Conservation (phyloP, 2,329 filamentous ascomycete genomes). For the Chaetomium sp. region DNA sequence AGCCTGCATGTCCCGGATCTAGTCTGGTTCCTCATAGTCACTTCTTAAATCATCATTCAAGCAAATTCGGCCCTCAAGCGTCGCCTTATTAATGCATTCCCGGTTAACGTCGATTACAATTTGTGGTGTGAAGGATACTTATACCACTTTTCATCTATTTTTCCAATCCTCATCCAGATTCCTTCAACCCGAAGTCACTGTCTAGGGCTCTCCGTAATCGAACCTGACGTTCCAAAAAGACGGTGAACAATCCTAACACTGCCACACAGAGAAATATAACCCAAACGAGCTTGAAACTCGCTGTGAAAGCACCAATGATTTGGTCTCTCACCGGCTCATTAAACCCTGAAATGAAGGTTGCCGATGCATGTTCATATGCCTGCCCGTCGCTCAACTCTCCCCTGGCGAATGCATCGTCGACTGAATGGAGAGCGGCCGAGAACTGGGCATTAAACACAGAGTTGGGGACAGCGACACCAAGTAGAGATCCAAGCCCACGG, state of each 20-base stretch:
- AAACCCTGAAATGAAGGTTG: slow-evolving; percentile 24
- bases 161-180: background rate
- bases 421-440: slow-evolving; percentile 4
- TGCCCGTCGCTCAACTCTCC: slow-evolving; percentile 25
- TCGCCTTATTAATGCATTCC: no score
- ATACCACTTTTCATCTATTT: no score
- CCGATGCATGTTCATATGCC: slow-evolving; percentile 34
- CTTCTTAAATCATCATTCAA: no score
- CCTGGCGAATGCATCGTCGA: slow-evolving; percentile 10
- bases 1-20: no score
- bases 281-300: slow-evolving; percentile 30
- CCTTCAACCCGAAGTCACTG: slow-evolving; percentile 32
- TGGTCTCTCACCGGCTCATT: slow-evolving; percentile 6
- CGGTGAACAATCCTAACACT: slow-evolving; percentile 22
- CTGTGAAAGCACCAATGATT: slow-evolving; percentile 22
- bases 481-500: slow-evolving; percentile 45
- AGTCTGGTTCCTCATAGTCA: no score
- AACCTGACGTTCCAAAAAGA: slow-evolving; percentile 32
- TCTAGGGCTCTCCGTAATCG: slow-evolving; percentile 31
- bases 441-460: slow-evolving; percentile 42
- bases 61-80: no score
- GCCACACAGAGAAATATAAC: slow-evolving; percentile 29
- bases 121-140: no score
- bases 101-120: no score
- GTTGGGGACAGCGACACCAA: slow-evolving; percentile 46